A percentile compares a stretch with the other conserved stretches of the same genome.
Evolutionary conservation across 257 asterid genomes (phyloP).

Genomic region (Buddleja alternifolia): DNA sequence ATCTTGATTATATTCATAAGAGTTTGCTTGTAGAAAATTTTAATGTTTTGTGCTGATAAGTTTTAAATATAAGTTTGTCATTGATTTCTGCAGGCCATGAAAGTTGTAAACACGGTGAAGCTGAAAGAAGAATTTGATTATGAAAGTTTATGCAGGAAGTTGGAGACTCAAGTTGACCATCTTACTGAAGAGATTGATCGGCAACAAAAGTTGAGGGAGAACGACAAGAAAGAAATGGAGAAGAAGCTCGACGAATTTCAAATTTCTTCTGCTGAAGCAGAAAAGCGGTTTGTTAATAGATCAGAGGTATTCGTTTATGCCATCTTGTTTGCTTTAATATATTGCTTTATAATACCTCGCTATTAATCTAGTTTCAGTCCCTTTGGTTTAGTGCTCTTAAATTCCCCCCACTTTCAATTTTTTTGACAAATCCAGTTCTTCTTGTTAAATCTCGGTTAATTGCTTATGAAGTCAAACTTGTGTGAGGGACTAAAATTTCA

Average conservation of each 20-base stretch:
- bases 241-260: constrained; percentile 56
- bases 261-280: constrained; percentile 60
- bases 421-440: no score
- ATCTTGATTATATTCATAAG: not conserved
- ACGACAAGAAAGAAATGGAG: constrained; percentile 55
- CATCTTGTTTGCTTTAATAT: not conserved
- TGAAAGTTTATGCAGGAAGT: constrained; percentile 82
- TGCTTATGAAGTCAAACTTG: no score
- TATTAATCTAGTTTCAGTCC: no score
- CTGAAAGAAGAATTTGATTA: constrained; percentile 93
- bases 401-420: no score
- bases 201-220: constrained; percentile 66
- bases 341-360: not conserved
- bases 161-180: constrained; percentile 78
- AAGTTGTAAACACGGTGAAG: constrained; percentile 75
- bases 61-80: constrained; percentile 19
- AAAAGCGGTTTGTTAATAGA: constrained; percentile 60
- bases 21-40: no score
- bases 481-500: no score
- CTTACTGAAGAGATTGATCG: constrained; percentile 78
- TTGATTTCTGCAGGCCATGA: constrained; percentile 80
- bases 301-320: constrained; percentile 64
- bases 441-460: no score
- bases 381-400: no score
- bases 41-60: no score